Percentiles rank a stretch among this genome's conserved stretches.
These are phyloP conservation scores for Alisma plantagoaquatica DNA, from an alignment of 106 monocot species.

Conservation along the genomic window DNA sequence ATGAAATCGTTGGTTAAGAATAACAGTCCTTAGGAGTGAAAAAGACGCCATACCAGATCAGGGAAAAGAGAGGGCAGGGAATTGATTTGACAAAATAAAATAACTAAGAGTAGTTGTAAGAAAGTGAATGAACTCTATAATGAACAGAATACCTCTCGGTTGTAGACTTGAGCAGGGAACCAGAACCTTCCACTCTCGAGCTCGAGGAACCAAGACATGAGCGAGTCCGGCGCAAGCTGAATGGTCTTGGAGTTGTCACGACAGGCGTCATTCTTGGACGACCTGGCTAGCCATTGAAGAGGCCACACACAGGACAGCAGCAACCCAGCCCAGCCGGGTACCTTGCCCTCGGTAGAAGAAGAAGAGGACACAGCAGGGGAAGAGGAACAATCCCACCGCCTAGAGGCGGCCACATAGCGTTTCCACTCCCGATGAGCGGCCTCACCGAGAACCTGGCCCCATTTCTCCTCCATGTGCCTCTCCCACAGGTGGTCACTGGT, in stretches of 20 bases:
- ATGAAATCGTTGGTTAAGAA: too few species aligned
- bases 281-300: conserved; percentile 40
- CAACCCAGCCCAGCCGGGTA: conserved; percentile 15
- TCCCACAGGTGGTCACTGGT: conserved; percentile 49
- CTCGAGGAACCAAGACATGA: conserved; percentile 46
- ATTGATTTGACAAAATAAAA: too few species aligned
- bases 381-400: conserved; percentile 8
- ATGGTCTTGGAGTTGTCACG: background rate
- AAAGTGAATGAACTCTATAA: too few species aligned
- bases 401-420: conserved; percentile 12
- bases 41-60: too few species aligned
- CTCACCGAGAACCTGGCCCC: conserved; percentile 41
- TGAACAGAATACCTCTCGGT: conserved; percentile 39
- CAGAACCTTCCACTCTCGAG: too few species aligned
- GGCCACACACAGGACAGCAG: conserved; percentile 34
- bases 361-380: too few species aligned
- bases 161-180: too few species aligned
- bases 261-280: conserved; percentile 6
- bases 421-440: conserved; percentile 40
- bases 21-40: too few species aligned
- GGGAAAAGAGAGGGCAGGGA: too few species aligned
- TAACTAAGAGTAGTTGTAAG: too few species aligned
- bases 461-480: conserved; percentile 59
- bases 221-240: conserved; percentile 20
- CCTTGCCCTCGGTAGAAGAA: too few species aligned